Percentiles rank a stretch among this genome's conserved stretches.
Evolutionary conservation across 2,329 filamentous ascomycete genomes (phyloP).

Genomic region (Penicillium brevicompactum): DNA sequence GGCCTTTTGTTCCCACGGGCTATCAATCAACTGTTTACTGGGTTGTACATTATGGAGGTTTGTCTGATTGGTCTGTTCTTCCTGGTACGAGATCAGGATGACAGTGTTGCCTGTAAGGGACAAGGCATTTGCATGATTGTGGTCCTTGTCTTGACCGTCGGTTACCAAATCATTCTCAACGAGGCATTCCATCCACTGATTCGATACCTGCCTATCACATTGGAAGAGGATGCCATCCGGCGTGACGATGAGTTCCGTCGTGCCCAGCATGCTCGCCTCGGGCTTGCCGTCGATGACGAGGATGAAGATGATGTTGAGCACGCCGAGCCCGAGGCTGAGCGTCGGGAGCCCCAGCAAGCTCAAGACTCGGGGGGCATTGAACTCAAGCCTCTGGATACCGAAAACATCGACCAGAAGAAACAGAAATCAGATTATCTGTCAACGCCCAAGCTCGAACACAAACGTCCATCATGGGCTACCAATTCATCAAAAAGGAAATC

Average conservation of each 20-base stretch:
- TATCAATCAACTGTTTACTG: slow-evolving; percentile 93
- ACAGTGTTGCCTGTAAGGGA: slow-evolving; percentile 62
- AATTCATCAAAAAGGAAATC: slow-evolving; percentile 44
- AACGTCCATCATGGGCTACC: slow-evolving; percentile 47
- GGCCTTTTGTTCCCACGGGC: slow-evolving; percentile 89
- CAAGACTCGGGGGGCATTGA: slow-evolving; percentile 53
- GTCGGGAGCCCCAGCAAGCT: slow-evolving; percentile 40
- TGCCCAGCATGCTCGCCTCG: slow-evolving; percentile 71
- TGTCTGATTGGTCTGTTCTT: slow-evolving; percentile 90
- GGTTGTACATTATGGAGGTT: slow-evolving; percentile 91
- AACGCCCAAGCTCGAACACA: slow-evolving; percentile 29
- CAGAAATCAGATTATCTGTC: slow-evolving; percentile 11
- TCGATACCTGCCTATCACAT: slow-evolving; percentile 86
- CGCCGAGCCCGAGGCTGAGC: slow-evolving; percentile 49
- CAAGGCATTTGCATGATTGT: slow-evolving; percentile 88
- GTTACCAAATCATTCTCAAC: slow-evolving; percentile 83
- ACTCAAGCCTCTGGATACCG: slow-evolving; percentile 40
- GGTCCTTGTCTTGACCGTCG: slow-evolving; percentile 66
- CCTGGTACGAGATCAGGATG: slow-evolving; percentile 63
- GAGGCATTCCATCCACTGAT: slow-evolving; percentile 81
- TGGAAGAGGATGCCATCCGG: slow-evolving; percentile 92
- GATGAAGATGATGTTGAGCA: slow-evolving; percentile 55
- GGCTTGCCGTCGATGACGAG: slow-evolving; percentile 58
- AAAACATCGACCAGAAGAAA: slow-evolving; percentile 20
- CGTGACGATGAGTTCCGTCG: slow-evolving; percentile 86